Percentiles rank a stretch among this genome's conserved stretches.
These are phyloP conservation scores for Chimonanthus salicifolius DNA, from an alignment of 164 flowering plant species.

Conservation along the genomic window DNA sequence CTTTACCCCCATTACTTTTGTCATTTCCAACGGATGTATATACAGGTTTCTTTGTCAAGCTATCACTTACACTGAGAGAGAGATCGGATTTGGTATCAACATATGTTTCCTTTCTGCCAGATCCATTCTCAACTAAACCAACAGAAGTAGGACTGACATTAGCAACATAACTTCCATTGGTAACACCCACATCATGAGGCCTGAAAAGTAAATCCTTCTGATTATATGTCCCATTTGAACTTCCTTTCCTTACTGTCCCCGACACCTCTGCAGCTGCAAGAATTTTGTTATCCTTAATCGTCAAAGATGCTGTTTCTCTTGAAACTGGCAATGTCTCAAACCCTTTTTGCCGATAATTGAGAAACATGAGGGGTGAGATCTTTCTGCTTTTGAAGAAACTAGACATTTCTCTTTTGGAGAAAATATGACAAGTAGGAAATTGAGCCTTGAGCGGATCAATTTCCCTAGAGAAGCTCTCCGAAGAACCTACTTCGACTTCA, in stretches of 20 bases:
- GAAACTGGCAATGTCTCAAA: conserved; percentile 26
- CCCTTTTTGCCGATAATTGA: conserved; percentile 31
- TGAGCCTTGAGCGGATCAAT: conserved; percentile 72
- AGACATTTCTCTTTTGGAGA: conserved; percentile 77
- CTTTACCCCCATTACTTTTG: conserved; percentile 22
- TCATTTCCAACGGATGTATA: conserved; percentile 15
- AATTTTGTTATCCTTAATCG: conserved; percentile 14
- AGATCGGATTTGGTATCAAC: conserved; percentile 11
- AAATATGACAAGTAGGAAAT: conserved; percentile 62
- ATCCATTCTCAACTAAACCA: conserved; percentile 24
- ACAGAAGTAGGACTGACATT: conserved; percentile 18
- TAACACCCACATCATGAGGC: conserved; percentile 14
- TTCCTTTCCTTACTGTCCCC: conserved; percentile 18
- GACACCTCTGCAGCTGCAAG: conserved; percentile 11
- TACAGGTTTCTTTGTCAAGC: conserved; percentile 10
- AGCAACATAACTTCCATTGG: conserved; percentile 11
- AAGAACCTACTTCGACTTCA: conserved; percentile 20
- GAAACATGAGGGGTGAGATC: conserved; percentile 44
- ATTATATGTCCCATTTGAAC: conserved; percentile 28
- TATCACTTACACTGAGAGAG: conserved; percentile 15
- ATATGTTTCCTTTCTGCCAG: conserved; percentile 9
- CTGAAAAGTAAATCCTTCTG: conserved; percentile 10
- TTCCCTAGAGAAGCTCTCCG: conserved; percentile 14
- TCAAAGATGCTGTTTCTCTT: conserved; percentile 20
- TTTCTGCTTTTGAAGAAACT: conserved; percentile 42